A percentile compares a stretch with the other conserved stretches of the same genome.
phyloP scores from a whole-genome alignment of 129 eudicot genomes.

The Centaurea solstitialis region DNA sequence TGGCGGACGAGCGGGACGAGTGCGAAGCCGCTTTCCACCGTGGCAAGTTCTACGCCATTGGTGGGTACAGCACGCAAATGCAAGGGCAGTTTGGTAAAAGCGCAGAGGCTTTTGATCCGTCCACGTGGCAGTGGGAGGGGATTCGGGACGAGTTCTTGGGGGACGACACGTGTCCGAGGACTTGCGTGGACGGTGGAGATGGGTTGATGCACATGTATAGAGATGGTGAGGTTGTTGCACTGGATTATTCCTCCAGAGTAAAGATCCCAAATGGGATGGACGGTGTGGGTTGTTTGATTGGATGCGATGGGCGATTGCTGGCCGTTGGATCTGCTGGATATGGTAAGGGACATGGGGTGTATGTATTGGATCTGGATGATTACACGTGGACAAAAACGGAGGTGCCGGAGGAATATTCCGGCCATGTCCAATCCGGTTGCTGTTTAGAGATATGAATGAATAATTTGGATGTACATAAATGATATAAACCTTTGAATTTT shows the following conservation, averaged over 20 bases:
- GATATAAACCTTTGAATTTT: not conserved
- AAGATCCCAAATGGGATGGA: slow-evolving; percentile 39
- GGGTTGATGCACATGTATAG: slow-evolving; percentile 46
- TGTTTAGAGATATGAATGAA: slow-evolving; percentile 46
- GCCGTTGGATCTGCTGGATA: slow-evolving; percentile 61
- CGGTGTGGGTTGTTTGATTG: slow-evolving; percentile 41
- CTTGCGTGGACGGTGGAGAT: slow-evolving; percentile 52
- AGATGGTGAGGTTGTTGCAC: slow-evolving; percentile 36
- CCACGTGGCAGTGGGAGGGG: slow-evolving; percentile 58
- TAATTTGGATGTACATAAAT: not conserved
- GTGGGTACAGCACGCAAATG: slow-evolving; percentile 67
- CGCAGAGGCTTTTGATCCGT: slow-evolving; percentile 50
- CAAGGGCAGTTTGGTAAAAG: slow-evolving; percentile 74
- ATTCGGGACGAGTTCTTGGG: slow-evolving; percentile 39
- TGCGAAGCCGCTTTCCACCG: slow-evolving; percentile 56
- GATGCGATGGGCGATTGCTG: slow-evolving; percentile 53
- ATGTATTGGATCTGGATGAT: slow-evolving; percentile 48
- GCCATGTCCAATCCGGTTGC: slow-evolving; percentile 85
- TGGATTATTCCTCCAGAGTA: slow-evolving; percentile 40
- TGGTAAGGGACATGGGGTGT: slow-evolving; percentile 42
- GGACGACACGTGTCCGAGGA: slow-evolving; percentile 53
- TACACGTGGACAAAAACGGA: slow-evolving; percentile 52
- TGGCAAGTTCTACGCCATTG: slow-evolving; percentile 80
- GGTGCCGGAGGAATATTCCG: slow-evolving; percentile 43
- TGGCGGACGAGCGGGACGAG: slow-evolving; percentile 77